Evolutionary conservation across 2,329 filamentous ascomycete genomes (phyloP).

Genomic region (Cladosporium sphaerospermum): DNA sequence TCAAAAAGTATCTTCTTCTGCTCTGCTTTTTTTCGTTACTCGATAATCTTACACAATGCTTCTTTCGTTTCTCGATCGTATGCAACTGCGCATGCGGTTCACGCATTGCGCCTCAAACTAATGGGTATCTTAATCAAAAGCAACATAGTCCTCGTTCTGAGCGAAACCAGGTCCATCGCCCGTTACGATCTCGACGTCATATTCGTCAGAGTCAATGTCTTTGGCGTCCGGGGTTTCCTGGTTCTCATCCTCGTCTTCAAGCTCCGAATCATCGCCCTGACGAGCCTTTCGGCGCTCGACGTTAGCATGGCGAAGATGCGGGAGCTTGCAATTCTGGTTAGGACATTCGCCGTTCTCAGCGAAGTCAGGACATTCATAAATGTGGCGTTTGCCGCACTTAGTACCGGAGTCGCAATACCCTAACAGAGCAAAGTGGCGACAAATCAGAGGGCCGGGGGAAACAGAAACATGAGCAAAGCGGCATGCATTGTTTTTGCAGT

Average conservation of each 20-base stretch:
- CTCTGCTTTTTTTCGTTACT: neutral
- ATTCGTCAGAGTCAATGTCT: constrained; percentile 9
- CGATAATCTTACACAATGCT: neutral
- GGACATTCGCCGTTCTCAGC: constrained; percentile 83
- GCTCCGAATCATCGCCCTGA: constrained; percentile 41
- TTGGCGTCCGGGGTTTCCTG: constrained; percentile 16
- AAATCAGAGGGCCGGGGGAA: constrained; percentile 70
- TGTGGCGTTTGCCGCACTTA: constrained; percentile 73
- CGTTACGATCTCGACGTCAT: constrained; percentile 37
- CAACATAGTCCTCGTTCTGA: constrained; percentile 50
- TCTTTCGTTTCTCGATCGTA: neutral
- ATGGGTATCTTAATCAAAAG: constrained; percentile 27
- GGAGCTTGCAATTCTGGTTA: constrained; percentile 68
- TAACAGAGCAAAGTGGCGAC: constrained; percentile 73
- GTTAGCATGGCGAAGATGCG: constrained; percentile 85
- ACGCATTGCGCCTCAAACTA: neutral
- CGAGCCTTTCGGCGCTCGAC: constrained; percentile 64
- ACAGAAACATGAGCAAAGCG: constrained; percentile 80
- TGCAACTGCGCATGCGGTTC: no score
- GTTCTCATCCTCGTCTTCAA: constrained; percentile 34
- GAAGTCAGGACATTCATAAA: constrained; percentile 84
- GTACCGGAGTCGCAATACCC: constrained; percentile 84
- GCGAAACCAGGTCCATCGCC: constrained; percentile 42
- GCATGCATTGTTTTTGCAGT: constrained; percentile 81
- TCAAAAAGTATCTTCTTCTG: neutral